Base-by-base conservation (phyloP, 1,139 yeast genomes). In the Blastobotrys serpentis region DNA sequence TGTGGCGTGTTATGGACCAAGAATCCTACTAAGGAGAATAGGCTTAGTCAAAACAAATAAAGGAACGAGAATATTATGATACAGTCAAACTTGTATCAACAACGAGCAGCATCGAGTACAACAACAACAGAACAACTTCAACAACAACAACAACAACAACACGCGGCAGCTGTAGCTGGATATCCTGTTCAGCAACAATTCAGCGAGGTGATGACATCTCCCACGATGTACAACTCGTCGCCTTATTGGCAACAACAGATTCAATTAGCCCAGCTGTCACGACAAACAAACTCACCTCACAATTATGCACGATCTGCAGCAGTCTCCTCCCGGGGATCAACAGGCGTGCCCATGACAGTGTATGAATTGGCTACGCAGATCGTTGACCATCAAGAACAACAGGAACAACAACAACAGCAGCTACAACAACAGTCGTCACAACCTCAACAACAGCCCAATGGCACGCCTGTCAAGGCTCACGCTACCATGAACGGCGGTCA, bases 301-400 rank as follows among this genome's bases (percentile, higher is more conserved):
- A 85, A 78, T 58, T 92, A 89, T 68, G 98, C 98, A 2, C 78
- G 97, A 55, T 86, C 86, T 59, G 95, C 94, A 49, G 98, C 98
- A 1, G 78, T 87, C 50, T 79, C 86, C 58, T 86, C 92, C 13
- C 55, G 63, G 46, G 56, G 57, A 29, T 56, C 41, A 32, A 48
- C 40, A 37, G 46, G 43, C 30, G 54, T 49, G 34, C 46, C 40
- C 40, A 36, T 62, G 44, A 68, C 70, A 1, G 67, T 67, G 22
- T 60, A 64, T 2, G 72, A 67, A 23, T 57, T 67, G 43, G 73
- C 73, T 10, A 50, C 61, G 47, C 69, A 65, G 55, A 54, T 67
- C 21, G 70, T 62, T 14, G 63, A 63, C 43, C 67, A 66, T 52
- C 63, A 61, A 38, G 50, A 48, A 32, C 56, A 51, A 43, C 51